A percentile compares a stretch with the other conserved stretches of the same genome.
Evolutionary conservation across 2,329 filamentous ascomycete species (phyloP).

Genomic region (Pleurostoma richardsiae): DNA sequence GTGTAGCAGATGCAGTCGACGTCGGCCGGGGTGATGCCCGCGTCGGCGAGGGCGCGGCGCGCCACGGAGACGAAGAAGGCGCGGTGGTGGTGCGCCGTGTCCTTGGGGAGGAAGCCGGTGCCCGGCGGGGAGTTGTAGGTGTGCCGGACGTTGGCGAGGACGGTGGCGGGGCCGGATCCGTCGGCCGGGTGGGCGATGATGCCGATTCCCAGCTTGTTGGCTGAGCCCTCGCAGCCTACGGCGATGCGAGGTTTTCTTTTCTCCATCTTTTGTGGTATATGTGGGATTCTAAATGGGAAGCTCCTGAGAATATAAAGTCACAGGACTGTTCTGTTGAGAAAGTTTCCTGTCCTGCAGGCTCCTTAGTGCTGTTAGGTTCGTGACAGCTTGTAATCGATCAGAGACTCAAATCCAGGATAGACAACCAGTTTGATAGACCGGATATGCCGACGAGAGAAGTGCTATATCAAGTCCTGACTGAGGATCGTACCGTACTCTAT

Average conservation of each 20-base stretch:
- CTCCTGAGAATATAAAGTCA: no score
- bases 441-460: no score
- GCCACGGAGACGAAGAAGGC: constrained; percentile 78
- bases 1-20: constrained; percentile 95
- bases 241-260: constrained; percentile 42
- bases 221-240: constrained; percentile 76
- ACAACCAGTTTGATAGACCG: no score
- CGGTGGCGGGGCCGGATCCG: constrained; percentile 43
- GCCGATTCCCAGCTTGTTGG: constrained; percentile 95
- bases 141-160: constrained; percentile 91
- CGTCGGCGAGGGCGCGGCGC: constrained; percentile 69
- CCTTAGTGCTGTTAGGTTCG: no score
- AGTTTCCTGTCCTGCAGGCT: no score
- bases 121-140: constrained; percentile 91
- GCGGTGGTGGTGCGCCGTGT: constrained; percentile 90
- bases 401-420: no score
- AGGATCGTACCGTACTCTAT: no score
- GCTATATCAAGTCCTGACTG: no score
- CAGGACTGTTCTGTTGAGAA: no score
- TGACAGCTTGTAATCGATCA: no score
- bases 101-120: constrained; percentile 92
- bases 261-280: constrained; percentile 14
- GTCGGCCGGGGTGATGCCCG: constrained; percentile 55
- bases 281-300: no score
- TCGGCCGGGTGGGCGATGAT: constrained; percentile 69